Evolutionary conservation across 75 land plant species (phyloP), one percentile per base, ranked within the genome.

Genomic region (Pinus taeda): DNA sequence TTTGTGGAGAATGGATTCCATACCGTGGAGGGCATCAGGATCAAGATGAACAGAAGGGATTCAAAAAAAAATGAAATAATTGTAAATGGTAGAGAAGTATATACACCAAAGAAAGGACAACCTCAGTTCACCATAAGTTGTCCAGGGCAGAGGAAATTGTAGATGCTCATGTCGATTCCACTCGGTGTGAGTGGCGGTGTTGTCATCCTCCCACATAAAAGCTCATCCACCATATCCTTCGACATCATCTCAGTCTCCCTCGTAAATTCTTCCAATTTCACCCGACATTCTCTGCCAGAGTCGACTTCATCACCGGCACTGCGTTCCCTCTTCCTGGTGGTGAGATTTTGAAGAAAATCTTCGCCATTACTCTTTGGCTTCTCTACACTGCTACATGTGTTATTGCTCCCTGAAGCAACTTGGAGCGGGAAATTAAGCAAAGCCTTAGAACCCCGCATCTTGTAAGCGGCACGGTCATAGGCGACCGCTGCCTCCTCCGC

Each of bases 401-500:
- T 20, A 18, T n/a, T 18, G 8, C 15, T 21, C 9, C 11, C 69
- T 15, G 20, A 15, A 36, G 29, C 42, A 15, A 6, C 18, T 0
- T 69, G 24, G 36, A 69, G 72, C 15, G 75, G 76, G 45, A 85
- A 85, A 60, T 85, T 85, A 11, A 83, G 74, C 86, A 85, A 76
- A 0, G 86, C 86, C 29, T 74, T 81, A 11, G 81, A 75, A 29
- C 86, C 86, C 2, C 86, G 76, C 65, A 85, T 82, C 29, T 78
- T 83, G 77, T 83, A 73, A 39, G 86, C 86, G 57, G 86, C 86
- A 2, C 85, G 61, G 56, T 85, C 86, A 17, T 85, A 85, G 15
- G 86, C 86, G 14, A 78, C 66, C 7, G 86, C 86, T 1, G 85
- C 85, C 15, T 82, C 85, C 59, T 84, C 85, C 12, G 83, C 85